A percentile compares a stretch with the other conserved stretches of the same genome.
Conservation (phyloP, 768 basidiomycete genomes). For the Ephemerocybe angulata region DNA sequence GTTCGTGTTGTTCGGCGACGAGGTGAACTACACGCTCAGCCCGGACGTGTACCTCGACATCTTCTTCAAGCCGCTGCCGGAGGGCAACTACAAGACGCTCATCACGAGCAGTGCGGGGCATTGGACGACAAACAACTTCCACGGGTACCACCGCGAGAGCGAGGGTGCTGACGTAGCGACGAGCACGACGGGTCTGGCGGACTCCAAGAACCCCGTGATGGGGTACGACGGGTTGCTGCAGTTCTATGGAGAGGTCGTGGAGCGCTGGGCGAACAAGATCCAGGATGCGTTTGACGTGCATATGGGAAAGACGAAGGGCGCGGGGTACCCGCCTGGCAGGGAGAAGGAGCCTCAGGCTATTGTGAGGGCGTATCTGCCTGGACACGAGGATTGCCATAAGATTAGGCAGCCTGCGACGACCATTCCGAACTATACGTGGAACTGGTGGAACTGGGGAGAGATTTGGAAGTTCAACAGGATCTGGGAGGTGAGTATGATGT, state of each 20-base stretch:
- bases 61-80: constrained; percentile 47
- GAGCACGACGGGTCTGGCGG: too few relatives aligned
- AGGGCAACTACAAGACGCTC: constrained; percentile 56
- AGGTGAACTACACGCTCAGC: constrained; percentile 50
- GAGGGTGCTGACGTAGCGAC: background rate
- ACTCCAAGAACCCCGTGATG: constrained; percentile 25
- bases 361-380: constrained; percentile 58
- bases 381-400: constrained; percentile 64
- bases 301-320: constrained; percentile 19
- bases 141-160: constrained; percentile 20
- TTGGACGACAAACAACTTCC: constrained; percentile 60
- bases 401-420: constrained; percentile 41
- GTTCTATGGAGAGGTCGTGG: constrained; percentile 59
- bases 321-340: constrained; percentile 12
- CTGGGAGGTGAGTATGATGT: background rate
- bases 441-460: constrained; percentile 65
- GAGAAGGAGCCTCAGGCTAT: constrained; percentile 38
- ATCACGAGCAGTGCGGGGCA: constrained; percentile 64
- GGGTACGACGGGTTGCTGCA: constrained; percentile 53
- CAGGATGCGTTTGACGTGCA: constrained; percentile 35
- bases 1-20: constrained; percentile 51
- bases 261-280: constrained; percentile 49
- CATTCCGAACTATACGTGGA: constrained; percentile 40
- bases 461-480: constrained; percentile 53
- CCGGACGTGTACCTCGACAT: constrained; percentile 50